These are phyloP conservation scores for Thraustotheca clavata DNA, from an alignment of 352 stramenopile genomes.

Conservation along the genomic window DNA sequence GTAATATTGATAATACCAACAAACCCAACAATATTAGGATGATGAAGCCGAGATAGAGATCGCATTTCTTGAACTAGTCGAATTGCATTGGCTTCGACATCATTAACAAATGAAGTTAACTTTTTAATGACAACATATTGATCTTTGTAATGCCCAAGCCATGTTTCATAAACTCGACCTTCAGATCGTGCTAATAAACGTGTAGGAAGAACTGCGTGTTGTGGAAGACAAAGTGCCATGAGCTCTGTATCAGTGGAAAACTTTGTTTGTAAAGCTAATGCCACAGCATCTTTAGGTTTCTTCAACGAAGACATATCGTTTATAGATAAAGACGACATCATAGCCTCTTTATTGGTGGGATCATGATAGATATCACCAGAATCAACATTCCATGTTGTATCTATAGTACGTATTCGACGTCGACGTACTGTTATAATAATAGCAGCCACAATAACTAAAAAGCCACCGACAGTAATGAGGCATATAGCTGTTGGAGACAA, in stretches of 20 bases:
- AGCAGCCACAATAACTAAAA: background rate
- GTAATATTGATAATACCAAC: background rate
- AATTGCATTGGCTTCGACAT: background rate
- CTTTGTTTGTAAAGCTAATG: background rate
- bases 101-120: background rate
- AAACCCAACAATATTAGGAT: conserved; percentile 5
- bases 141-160: conserved; percentile 3
- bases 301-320: background rate
- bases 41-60: background rate
- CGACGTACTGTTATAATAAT: background rate
- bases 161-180: background rate
- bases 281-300: background rate
- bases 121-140: background rate
- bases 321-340: background rate
- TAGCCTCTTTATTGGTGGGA: background rate
- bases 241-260: conserved; percentile 3
- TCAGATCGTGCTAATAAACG: background rate
- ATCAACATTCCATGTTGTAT: background rate
- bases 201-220: background rate
- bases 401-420: background rate
- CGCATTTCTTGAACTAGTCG: conserved; percentile 8
- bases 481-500: background rate
- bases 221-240: background rate
- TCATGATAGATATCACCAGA: background rate
- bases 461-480: background rate